Evolutionary conservation across 345 rosid genomes (phyloP), one percentile per base, ranked within the genome.

Genomic region (Brassica carinata): DNA sequence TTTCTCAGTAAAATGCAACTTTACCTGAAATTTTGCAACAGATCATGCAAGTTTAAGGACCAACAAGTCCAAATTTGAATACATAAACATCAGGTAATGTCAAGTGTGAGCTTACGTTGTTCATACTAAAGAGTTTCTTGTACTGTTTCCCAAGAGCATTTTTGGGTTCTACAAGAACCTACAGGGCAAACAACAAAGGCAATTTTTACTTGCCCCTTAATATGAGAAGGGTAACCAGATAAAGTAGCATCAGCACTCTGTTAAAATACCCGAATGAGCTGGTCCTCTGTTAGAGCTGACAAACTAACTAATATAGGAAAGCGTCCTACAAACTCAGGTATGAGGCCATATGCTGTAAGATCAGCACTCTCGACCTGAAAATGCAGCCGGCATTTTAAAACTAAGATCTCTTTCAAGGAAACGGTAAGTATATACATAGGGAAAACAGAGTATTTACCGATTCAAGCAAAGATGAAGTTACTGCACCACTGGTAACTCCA

Each of bases 251-350:
- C 33, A 23, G 26, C 26, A 23, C 26, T 23, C 26, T 23, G 5
- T 40, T 38, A 4, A 38, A 51, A 53, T 88, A 93, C 99, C 94
- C 80, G 86, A 82, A 90, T 86, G 63, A 95, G 98, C 79, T 95
- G 96, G 64, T 95, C 97, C 85, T 95, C 98, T 1, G 97, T 87
- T 68, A 95, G 87, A 84, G 98, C 94, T 75, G 88, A 86, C 86
- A 95, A 91, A 84, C 97, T 90, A 84, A 91, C 98, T 85, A 95
- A 64, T 79, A 95, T 88, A 13, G 98, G 97, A 81, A 95, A 93
- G 40, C 98, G 97, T 64, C 99, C 99, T 72, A 95, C 87, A 84
- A 93, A 95, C 86, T 95, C 99, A 2, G 99, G 99, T 84, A 95
- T 95, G 75, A 95, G 99, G 45, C 99, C 99, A 74, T 95, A 95